Evolutionary conservation across 2,329 filamentous ascomycete genomes (phyloP).

Genomic region (Ilyonectria mors-panacis): DNA sequence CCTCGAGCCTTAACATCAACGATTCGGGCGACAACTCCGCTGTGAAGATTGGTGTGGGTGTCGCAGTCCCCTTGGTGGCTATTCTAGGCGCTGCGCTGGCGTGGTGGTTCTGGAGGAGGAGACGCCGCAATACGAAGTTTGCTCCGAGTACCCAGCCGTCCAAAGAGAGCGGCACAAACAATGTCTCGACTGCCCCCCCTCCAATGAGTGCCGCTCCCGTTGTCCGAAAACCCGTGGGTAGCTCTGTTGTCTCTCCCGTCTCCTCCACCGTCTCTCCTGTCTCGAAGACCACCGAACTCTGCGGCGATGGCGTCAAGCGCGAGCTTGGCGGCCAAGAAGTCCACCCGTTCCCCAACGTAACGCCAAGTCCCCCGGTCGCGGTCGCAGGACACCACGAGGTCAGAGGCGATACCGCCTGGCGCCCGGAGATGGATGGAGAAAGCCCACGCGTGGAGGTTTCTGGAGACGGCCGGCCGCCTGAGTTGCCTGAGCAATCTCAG

Average conservation of each 20-base stretch:
- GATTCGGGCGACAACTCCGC: slow-evolving; percentile 26
- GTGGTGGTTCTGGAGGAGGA: slow-evolving; percentile 37
- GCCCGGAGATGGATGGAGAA: slow-evolving; percentile 43
- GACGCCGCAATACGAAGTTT: slow-evolving; percentile 27
- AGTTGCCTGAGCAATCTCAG: slow-evolving; percentile 33
- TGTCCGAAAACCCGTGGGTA: slow-evolving; percentile 38
- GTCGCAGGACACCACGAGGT: slow-evolving; percentile 44
- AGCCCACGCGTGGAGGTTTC: slow-evolving; percentile 38
- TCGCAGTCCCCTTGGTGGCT: slow-evolving; percentile 36
- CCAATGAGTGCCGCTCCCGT: slow-evolving; percentile 33
- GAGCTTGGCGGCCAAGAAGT: slow-evolving; percentile 37
- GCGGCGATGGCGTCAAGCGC: slow-evolving; percentile 30
- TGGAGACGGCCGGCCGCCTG: slow-evolving; percentile 34
- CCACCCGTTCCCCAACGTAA: slow-evolving; percentile 31
- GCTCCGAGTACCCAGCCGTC: slow-evolving; percentile 25
- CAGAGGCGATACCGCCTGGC: slow-evolving; percentile 32
- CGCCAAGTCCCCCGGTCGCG: slow-evolving; percentile 36
- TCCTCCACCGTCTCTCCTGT: slow-evolving; percentile 38
- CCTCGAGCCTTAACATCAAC: slow-evolving; percentile 25
- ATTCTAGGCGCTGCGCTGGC: slow-evolving; percentile 26
- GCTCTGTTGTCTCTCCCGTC: slow-evolving; percentile 38
- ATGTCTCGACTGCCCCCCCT: slow-evolving; percentile 1
- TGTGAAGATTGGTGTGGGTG: slow-evolving; percentile 42
- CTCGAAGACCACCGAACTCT: slow-evolving; percentile 41
- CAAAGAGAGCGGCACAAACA: slow-evolving; percentile 25